Evolutionary conservation across 192 early-diverging fungal genomes (phyloP).

Genomic region (Backusella tuberculispora): DNA sequence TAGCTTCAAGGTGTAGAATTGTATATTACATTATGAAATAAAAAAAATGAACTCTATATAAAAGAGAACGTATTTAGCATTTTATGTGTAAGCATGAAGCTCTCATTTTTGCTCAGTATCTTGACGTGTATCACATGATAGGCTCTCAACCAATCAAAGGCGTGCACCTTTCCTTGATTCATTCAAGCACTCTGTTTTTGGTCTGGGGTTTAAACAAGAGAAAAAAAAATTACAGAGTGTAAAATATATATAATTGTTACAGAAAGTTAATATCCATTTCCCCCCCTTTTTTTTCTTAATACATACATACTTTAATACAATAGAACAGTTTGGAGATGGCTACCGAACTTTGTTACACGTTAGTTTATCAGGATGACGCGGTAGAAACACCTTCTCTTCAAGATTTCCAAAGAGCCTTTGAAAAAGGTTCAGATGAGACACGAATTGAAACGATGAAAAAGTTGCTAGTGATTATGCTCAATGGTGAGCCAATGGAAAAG

Average conservation of each 20-base stretch:
- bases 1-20: too few species aligned
- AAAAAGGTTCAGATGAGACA: slow-evolving; percentile 89
- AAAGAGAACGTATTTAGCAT: too few species aligned
- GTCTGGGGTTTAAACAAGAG: not conserved
- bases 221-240: not conserved
- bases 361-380: slow-evolving; percentile 64
- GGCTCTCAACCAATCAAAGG: not conserved
- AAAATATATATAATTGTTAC: not conserved
- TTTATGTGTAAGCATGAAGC: too few species aligned
- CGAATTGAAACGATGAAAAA: slow-evolving; percentile 97
- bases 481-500: slow-evolving; percentile 88
- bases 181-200: not conserved
- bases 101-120: too few species aligned
- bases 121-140: slow-evolving; percentile 13
- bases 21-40: too few species aligned
- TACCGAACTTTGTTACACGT: slow-evolving; percentile 62
- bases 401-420: slow-evolving; percentile 78
- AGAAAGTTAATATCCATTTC: not conserved
- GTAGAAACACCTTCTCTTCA: slow-evolving; percentile 71
- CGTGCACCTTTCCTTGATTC: not conserved
- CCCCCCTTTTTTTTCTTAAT: not conserved
- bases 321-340: slow-evolving; percentile 19
- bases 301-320: not conserved
- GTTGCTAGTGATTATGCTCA: slow-evolving; percentile 86
- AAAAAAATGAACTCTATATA: too few species aligned